Evolutionary conservation across 148 eudicot genomes (phyloP), one percentile per base, ranked within the genome.

Genomic region (Dysphania ambrosioides): DNA sequence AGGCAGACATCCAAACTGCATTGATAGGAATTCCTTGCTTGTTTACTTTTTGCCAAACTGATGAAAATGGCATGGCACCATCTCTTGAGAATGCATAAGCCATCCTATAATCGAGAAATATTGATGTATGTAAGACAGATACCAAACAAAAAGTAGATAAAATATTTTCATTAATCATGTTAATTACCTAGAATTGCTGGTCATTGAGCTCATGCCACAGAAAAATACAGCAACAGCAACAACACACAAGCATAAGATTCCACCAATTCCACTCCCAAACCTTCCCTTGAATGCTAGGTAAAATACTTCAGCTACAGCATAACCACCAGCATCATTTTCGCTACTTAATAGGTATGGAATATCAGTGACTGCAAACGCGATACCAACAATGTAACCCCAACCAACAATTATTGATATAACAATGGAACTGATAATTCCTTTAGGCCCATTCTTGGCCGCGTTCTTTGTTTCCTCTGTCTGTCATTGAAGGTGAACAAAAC

Each of bases 151-250:
- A n/a, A n/a, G n/a, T n/a, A n/a, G n/a, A n/a, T n/a, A n/a, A n/a
- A n/a, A n/a, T n/a, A 27, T 10, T 1, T 24, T 60, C 35, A 4
- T 2, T 60, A 30, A 26, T 12, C 35, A 26, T 27, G 30, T n/a
- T n/a, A n/a, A n/a, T 1, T 84, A 95, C 99, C 99, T 90, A 4
- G 99, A 95, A 78, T 95, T 95, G 86, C 99, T 95, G 42, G 99
- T 95, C 27, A 95, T 79, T 40, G 93, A 92, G 70, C 97, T 89
- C 99, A 95, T 92, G 75, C 91, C 97, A 75, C 99, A 90, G 81
- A 95, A 95, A 70, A 92, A 95, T 57, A 95, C 88, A 32, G 94
- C 99, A n/a, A 92, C 90, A 73, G 91, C 96, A 62, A 90, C 89
- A 23, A 95, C 80, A 29, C 96, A 88, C 68, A 95, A 87, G 81